phyloP scores from a whole-genome alignment of 768 basidiomycete species.

The Lactarius hatsudake region DNA sequence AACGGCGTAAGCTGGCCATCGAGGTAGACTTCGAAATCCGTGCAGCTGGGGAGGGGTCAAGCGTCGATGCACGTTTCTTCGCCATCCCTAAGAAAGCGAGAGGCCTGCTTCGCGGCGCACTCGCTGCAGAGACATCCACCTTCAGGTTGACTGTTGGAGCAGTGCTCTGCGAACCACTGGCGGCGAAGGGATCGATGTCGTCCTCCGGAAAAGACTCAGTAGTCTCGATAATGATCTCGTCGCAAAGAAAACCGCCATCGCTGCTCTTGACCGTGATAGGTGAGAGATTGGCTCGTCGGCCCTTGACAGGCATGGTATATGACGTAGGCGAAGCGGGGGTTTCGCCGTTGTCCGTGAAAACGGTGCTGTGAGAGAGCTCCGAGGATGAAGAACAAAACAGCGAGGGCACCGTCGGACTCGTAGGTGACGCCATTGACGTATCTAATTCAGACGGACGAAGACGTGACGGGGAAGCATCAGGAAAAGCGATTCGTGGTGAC shows the following conservation, averaged over 20 bases:
- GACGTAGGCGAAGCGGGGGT: neutral
- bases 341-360: constrained; percentile 8
- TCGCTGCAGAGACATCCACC: neutral
- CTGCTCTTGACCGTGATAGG: constrained; percentile 14
- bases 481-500: neutral
- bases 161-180: neutral
- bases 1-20: constrained; percentile 17
- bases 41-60: neutral
- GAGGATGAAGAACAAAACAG: constrained; percentile 19
- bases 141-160: neutral
- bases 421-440: constrained; percentile 1
- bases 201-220: constrained; percentile 13
- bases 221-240: constrained; percentile 18
- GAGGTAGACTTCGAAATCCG: constrained; percentile 7
- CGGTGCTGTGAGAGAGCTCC: constrained; percentile 10
- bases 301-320: neutral
- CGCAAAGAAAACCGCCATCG: constrained; percentile 11
- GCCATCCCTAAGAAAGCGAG: constrained; percentile 3
- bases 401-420: constrained; percentile 19
- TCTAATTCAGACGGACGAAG: neutral
- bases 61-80: constrained; percentile 5
- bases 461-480: neutral
- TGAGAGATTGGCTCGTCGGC: neutral
- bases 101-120: neutral
- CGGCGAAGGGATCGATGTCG: constrained; percentile 8